Base-by-base conservation (phyloP, 225 moss, liverwort and hornwort species). In the Marchantia paleacea region DNA sequence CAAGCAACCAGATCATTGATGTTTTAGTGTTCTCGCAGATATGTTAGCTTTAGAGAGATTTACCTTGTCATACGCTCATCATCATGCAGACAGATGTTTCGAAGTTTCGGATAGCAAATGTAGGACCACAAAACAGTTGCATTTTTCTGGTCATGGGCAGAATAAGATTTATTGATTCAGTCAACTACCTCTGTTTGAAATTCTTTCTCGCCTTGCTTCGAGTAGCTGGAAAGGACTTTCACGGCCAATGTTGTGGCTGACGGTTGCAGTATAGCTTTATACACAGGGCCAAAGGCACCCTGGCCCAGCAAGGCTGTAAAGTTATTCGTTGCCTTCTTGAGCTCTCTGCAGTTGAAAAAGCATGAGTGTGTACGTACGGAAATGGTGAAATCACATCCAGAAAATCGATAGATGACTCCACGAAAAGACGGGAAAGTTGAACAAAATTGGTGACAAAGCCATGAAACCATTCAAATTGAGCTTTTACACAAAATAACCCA, bases 171-270 rank as follows among this genome's bases (percentile, higher is more conserved):
- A 63, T 66, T 1, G 48, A 61, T 58, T 20, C 22, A 52, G 18
- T 64, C 18, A 54, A 13, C 63, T 76, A 96, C 97, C 95, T 97
- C 97, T 69, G 93, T 97, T 81, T 97, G 94, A 81, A 97, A 97
- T 83, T 97, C 97, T 73, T 85, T 88, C 78, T 97, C 95, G n/a
- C 97, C 97, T 91, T 97, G 97, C 71, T 92, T 95, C 64, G 97
- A 97, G 70, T 92, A 89, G 78, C 91, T 84, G 77, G 94, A 93
- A 62, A 97, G 89, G 30, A 93, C 93, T 87, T 97, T 97, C 30
- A 97, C 95, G 52, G 97, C 97, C 72, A 93, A 87, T 50, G 90
- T 95, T 30, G 90, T 89, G 70, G 95, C 95, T 28, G 89, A 91
- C 29, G 92, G 89, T 80, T 92, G 90, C 69, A 96, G 52, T 52